Evolutionary conservation across 768 basidiomycete species (phyloP).

Genomic region (Lactarius psammicola): DNA sequence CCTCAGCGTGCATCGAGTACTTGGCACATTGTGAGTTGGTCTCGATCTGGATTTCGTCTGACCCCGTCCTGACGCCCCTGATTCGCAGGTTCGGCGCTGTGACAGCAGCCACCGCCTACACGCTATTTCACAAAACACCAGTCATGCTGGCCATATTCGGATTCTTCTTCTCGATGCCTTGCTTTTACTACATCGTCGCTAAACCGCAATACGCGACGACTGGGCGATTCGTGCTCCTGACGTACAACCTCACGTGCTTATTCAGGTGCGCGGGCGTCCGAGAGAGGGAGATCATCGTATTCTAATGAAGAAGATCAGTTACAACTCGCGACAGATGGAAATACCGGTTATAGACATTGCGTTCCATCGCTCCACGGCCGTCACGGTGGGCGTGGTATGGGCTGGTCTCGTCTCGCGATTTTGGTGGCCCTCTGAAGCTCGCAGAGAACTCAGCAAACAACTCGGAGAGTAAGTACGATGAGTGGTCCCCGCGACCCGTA

Average conservation of each 20-base stretch:
- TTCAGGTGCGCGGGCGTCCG: conserved; percentile 37
- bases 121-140: conserved; percentile 73
- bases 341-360: conserved; percentile 70
- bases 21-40: conserved; percentile 74
- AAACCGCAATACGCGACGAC: conserved; percentile 74
- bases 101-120: conserved; percentile 70
- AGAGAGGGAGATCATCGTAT: conserved; percentile 14
- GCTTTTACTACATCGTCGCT: conserved; percentile 86
- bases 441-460: conserved; percentile 79
- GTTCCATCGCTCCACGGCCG: conserved; percentile 71
- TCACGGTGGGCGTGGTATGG: conserved; percentile 85
- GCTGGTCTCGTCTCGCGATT: conserved; percentile 82
- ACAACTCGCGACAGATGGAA: conserved; percentile 69
- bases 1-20: conserved; percentile 74
- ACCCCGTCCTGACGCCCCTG: conserved; percentile 14
- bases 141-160: conserved; percentile 77
- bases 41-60: not conserved
- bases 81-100: conserved; percentile 67
- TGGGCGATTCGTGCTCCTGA: conserved; percentile 77
- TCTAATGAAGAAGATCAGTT: conserved; percentile 46
- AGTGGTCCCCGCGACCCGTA: not conserved
- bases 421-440: conserved; percentile 96
- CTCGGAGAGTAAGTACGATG: conserved; percentile 70
- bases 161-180: conserved; percentile 87
- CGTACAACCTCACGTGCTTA: conserved; percentile 84